Base-by-base conservation (phyloP, 768 basidiomycete genomes). In the Ramaria rubella region DNA sequence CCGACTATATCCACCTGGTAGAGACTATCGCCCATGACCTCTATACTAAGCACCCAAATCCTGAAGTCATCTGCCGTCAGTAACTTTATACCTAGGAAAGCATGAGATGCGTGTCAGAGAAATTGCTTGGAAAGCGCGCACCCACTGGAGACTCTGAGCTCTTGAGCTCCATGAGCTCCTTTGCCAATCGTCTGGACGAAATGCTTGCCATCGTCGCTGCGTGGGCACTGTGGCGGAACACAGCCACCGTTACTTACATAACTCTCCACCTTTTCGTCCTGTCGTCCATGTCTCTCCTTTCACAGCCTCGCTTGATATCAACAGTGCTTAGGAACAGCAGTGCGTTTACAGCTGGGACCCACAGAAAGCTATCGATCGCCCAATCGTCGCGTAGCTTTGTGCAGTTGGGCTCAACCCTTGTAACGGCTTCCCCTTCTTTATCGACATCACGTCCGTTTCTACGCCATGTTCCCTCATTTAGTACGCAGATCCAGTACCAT, bases 1-100 rank as follows among this genome's bases (percentile, higher is more conserved):
- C 21, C 45, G 50, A 2, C 3, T 31, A 29, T 21, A 63, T 71
- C 53, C 63, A 85, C 91, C 74, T 81, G 67, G 72, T 90, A 94
- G 60, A 86, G 67, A 42, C 84, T 87, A 55, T 94, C 87, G 23
- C 92, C 92, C 75, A 91, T 79, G 52, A 93, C 86, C 68, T 90
- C 82, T 65, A 94, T 82, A 2, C 83, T 78, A 65, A 94, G 82
- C 63, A 76, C 69, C 91, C 91, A 94, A 27, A 77, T 83, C 60
- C 78, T 70, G 62, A 91, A 85, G 71, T 92, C 83, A 52, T 91
- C 87, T 4, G 90, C 88, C 52, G 78, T 77, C 40, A 88, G 64
- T 24, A 93, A 77, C 56, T 73, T 79, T 63, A 93, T 90, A 34
- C 91, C 90, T 87, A 64, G 43, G 17, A 52, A 14, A 15, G n/a